Percentiles rank a stretch among this genome's conserved stretches.
phyloP scores from a whole-genome alignment of 805 yeast species.

The Komagataella pastoris region DNA sequence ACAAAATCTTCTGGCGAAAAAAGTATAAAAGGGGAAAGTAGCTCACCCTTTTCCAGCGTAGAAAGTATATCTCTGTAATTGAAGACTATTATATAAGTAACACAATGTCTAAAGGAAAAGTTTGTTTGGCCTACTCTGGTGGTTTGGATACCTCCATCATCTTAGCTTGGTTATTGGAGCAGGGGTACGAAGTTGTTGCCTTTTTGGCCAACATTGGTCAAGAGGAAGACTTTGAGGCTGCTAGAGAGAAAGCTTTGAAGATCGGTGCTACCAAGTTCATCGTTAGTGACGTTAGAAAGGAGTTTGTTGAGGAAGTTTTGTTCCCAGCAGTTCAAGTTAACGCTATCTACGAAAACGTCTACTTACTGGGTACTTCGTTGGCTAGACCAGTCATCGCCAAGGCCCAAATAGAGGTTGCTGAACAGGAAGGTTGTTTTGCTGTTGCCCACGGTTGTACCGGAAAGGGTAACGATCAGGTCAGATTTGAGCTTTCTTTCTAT shows the following conservation, averaged over 20 bases:
- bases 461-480: constrained; percentile 98
- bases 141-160: constrained; percentile 97
- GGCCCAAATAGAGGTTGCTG: constrained; percentile 96
- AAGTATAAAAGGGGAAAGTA: neutral
- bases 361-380: constrained; percentile 90
- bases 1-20: neutral
- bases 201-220: constrained; percentile 98
- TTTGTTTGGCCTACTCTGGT: constrained; percentile 98
- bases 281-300: constrained; percentile 86
- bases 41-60: neutral
- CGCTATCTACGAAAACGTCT: constrained; percentile 96
- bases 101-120: constrained; percentile 91
- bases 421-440: constrained; percentile 95
- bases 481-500: constrained; percentile 94
- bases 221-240: constrained; percentile 98
- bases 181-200: constrained; percentile 97
- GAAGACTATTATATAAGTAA: constrained; percentile 1
- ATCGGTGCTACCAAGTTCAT: constrained; percentile 97
- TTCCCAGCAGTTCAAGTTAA: constrained; percentile 96
- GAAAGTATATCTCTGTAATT: neutral
- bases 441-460: constrained; percentile 99
- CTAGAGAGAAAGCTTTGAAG: constrained; percentile 88
- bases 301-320: constrained; percentile 85
- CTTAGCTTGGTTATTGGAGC: constrained; percentile 94
- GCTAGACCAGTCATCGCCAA: constrained; percentile 99